These are phyloP conservation scores for Candida easanensis DNA, from an alignment of 805 yeast genomes.

Conservation along the genomic window DNA sequence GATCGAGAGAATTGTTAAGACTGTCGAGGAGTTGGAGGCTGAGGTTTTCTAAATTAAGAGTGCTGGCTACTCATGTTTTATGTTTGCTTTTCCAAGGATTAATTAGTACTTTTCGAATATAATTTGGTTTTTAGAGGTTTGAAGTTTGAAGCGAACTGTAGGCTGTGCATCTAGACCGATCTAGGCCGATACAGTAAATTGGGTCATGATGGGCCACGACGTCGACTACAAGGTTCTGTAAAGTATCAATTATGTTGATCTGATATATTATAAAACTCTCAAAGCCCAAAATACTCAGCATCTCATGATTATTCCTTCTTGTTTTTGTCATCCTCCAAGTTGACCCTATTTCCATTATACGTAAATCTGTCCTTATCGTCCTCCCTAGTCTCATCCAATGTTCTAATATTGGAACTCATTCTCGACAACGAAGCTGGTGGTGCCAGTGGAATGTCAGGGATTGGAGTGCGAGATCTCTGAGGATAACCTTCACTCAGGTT, in stretches of 20 bases:
- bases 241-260: too few species aligned
- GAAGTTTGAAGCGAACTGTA: too few species aligned
- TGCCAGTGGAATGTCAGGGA: conserved; percentile 2
- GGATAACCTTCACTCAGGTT: conserved; percentile 16
- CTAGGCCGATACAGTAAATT: too few species aligned
- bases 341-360: conserved; percentile 56
- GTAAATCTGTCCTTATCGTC: conserved; percentile 39
- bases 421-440: conserved; percentile 14
- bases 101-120: too few species aligned
- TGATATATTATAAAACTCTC: too few species aligned
- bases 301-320: neutral
- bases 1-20: conserved; percentile 27
- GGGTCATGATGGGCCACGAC: too few species aligned
- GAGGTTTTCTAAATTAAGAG: conserved; percentile 6
- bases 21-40: conserved; percentile 23
- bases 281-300: too few species aligned
- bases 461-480: conserved; percentile 14
- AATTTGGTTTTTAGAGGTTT: too few species aligned
- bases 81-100: too few species aligned
- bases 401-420: conserved; percentile 24
- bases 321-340: conserved; percentile 47
- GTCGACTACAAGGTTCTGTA: too few species aligned
- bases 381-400: conserved; percentile 26
- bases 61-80: too few species aligned
- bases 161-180: too few species aligned